Evolutionary conservation across 2,329 filamentous ascomycete genomes (phyloP), one percentile per base, ranked within the genome.

Genomic region (Sporothrix curviconia): DNA sequence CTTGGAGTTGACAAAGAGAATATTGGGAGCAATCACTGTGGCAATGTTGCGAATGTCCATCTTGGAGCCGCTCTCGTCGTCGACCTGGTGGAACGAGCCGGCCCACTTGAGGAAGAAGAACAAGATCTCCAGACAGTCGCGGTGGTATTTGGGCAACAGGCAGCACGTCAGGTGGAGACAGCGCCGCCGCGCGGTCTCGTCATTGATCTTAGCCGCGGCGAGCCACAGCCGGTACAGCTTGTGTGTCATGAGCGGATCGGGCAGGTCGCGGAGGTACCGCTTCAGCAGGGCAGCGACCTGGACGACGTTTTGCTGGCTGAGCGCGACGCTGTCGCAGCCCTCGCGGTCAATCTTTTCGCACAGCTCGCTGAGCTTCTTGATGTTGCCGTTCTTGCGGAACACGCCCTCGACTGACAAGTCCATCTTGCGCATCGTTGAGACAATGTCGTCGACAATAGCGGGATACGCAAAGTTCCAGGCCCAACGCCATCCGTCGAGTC

Each of bases 11-110:
- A 86, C 89, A 65, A 89, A 92, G 12, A 96, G 79, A 61, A 99
- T 90, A 66, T 99, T 99, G 0, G 94, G 94, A 5, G 92, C 92
- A 71, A 99, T 96, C 62, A 99, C 94, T 3, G 95, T 97, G 3
- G 94, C 90, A 62, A 99, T 81, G 68, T 99, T 99, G 76, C 95
- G 91, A 55, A 95, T 89, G 70, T 99, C 94, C 94, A 99, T 99
- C 78, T 97, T 96, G 65, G 92, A 96, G 25, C 94, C 94, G 22
- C 88, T 89, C 69, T 99, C 94, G 67, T 99, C 94, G 66, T 99
- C 94, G 14, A 99, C 86, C 68, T 96, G 92, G 61, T 95, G 92
- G 76, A 99, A 99, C 1, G 92, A 96, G 4, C 92, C 91, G 5
- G 92, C 90, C 92, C 94, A 99, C 67, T 96, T 96, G 47, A 99